Evolutionary conservation across 2,329 filamentous ascomycete genomes (phyloP).

Genomic region (Aspergillus viridinutans): DNA sequence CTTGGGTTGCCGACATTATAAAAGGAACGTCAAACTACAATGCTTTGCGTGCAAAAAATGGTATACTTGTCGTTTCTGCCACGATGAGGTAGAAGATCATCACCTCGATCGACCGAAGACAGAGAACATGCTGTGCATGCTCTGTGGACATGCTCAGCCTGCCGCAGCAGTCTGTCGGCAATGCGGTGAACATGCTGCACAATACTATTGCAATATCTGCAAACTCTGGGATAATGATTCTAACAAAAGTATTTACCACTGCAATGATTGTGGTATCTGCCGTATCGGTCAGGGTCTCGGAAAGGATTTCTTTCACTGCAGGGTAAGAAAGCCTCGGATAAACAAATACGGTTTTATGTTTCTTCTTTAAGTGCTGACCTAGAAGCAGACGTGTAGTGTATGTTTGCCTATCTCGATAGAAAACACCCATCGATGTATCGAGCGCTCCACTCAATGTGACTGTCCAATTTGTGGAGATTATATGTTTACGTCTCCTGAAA

Average conservation of each 20-base stretch:
- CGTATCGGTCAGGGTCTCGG: constrained; percentile 84
- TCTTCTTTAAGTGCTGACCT: constrained; percentile 11
- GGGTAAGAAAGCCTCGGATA: constrained; percentile 53
- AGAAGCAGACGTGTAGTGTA: constrained; percentile 74
- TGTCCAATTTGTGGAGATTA: constrained; percentile 97
- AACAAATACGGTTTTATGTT: neutral
- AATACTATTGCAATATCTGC: constrained; percentile 91
- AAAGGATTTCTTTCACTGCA: constrained; percentile 98
- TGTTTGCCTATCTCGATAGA: constrained; percentile 89
- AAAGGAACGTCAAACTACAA: constrained; percentile 91
- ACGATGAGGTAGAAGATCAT: constrained; percentile 79
- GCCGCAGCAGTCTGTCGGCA: constrained; percentile 72
- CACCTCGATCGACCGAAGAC: constrained; percentile 75
- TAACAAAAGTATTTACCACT: constrained; percentile 91
- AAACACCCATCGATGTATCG: constrained; percentile 85
- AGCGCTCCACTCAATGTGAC: constrained; percentile 88
- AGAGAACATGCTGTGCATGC: constrained; percentile 96
- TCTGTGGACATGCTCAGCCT: constrained; percentile 78
- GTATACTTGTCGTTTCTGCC: constrained; percentile 94
- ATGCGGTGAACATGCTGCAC: constrained; percentile 73
- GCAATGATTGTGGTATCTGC: constrained; percentile 92
- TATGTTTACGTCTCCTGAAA: constrained; percentile 84
- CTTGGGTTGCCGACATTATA: constrained; percentile 88
- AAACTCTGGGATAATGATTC: constrained; percentile 96
- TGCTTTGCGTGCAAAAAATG: constrained; percentile 84